A percentile compares a stretch with the other conserved stretches of the same genome.
phyloP scores from a whole-genome alignment of 352 stramenopile species.

The Phytophthora agathidicida region DNA sequence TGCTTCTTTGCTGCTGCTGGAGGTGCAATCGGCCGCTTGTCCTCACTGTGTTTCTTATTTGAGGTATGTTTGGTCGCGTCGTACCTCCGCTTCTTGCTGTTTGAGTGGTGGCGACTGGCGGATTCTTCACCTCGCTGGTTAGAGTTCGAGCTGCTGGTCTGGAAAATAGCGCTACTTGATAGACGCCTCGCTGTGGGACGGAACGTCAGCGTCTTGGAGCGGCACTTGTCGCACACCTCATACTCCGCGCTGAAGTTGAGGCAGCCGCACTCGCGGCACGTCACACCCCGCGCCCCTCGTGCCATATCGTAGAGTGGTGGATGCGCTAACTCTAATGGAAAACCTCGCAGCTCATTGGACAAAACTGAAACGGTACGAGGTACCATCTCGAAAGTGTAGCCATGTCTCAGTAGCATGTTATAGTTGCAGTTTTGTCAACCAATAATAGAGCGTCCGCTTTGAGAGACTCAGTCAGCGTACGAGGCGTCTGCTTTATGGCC shows the following conservation, averaged over 20 bases:
- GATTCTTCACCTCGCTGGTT: neutral
- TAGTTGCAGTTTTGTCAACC: conserved; percentile 3
- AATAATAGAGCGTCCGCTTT: too few relatives aligned
- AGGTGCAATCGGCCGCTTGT: neutral
- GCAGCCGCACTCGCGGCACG: conserved; percentile 49
- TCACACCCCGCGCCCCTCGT: conserved; percentile 22
- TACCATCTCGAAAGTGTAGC: conserved; percentile 2
- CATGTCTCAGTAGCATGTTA: conserved; percentile 7
- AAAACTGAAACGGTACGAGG: neutral
- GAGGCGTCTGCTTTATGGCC: too few relatives aligned
- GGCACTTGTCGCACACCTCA: conserved; percentile 42
- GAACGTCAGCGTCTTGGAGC: conserved; percentile 13
- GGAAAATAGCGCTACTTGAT: neutral
- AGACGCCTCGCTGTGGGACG: conserved; percentile 8
- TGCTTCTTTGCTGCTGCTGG: conserved; percentile 1
- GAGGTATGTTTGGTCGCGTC: conserved; percentile 1
- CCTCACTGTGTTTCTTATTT: conserved; percentile 4
- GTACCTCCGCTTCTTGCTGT: conserved; percentile 18
- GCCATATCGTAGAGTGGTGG: conserved; percentile 23
- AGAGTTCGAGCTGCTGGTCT: neutral
- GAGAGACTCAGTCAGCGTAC: too few relatives aligned
- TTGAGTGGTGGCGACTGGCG: conserved; percentile 1
- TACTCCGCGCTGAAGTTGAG: conserved; percentile 47
- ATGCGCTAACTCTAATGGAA: neutral
- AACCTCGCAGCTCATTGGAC: conserved; percentile 6